These are phyloP conservation scores for Fusarium fracticaudum DNA, from an alignment of 2,329 filamentous ascomycete species.

Conservation along the genomic window DNA sequence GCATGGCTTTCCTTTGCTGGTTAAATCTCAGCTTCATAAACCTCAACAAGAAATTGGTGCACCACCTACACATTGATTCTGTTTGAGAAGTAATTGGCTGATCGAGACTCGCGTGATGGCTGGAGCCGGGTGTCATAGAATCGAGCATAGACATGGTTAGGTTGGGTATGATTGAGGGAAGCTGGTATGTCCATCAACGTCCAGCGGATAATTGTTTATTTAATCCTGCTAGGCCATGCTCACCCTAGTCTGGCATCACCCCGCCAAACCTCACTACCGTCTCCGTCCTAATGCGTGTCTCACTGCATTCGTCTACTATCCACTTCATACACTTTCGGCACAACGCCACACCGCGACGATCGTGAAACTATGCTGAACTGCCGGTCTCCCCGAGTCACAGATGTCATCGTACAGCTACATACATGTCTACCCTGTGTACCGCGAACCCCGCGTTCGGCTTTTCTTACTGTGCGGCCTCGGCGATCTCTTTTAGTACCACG, in stretches of 20 bases:
- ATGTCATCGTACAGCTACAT: neutral
- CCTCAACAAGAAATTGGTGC: fast-evolving
- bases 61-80: neutral
- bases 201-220: neutral
- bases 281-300: neutral
- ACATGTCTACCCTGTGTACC: neutral
- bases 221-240: neutral
- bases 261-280: neutral
- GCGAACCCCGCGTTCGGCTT: neutral
- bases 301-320: neutral
- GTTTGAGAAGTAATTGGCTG: neutral
- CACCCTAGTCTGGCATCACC: neutral
- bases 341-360: neutral
- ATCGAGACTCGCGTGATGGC: neutral
- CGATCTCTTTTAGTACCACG: conserved; percentile 11
- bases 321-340: neutral
- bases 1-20: neutral
- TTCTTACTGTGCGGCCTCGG: neutral
- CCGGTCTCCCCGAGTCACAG: neutral
- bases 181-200: neutral
- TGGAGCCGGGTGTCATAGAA: neutral
- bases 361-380: neutral
- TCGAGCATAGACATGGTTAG: neutral
- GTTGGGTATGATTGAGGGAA: neutral
- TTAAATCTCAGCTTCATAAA: fast-evolving